Base-by-base conservation (phyloP, 257 asterid genomes). In the Nicotiana benthamiana region DNA sequence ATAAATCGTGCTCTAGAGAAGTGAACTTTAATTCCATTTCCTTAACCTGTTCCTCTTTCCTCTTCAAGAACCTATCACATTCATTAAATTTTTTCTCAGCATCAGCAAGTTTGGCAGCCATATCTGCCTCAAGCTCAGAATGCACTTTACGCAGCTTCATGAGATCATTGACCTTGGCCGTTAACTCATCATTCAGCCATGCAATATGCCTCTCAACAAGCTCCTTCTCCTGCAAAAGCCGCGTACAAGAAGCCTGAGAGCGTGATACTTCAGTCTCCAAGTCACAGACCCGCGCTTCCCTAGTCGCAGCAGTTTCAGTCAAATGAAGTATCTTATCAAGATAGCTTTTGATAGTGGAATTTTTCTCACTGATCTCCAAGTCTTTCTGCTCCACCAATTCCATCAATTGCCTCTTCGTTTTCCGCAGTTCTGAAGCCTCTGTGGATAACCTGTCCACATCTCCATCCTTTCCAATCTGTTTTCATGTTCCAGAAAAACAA, bases 141-240 rank as follows among this genome's bases (percentile, higher is more conserved):
- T 88, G 82, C 60, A 81, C 86, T 87, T 85, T 92, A 40, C 97
- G 97, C 83, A 92, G 85, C 80, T 89, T 91, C 80, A 92, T 86
- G 67, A 90, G 85, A 79, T 80, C 84, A 86, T 92, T 88, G 82
- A 91, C 88, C 88, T 92, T 92, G 24, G 88, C 43, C 1, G 89
- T 89, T 75, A 96, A 87, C 89, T 94, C 99, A 51, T 92, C 98
- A 88, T 96, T 94, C 65, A 94, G 97, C 98, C 98, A 94, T 30
- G 90, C 79, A 76, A 94, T 91, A 83, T 96, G 98, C 90, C 97
- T 89, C 91, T 91, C 97, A 75, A 96, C 83, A 64, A 96, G 94
- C 90, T 96, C 99, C 84, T 96, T 96, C 88, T 92, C 98, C 98
- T 92, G 97, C 86, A 82, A 75, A 80, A 87, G 78, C 22, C 97